Evolutionary conservation across 2,329 filamentous ascomycete species (phyloP).

Genomic region (Cercospora beticola): DNA sequence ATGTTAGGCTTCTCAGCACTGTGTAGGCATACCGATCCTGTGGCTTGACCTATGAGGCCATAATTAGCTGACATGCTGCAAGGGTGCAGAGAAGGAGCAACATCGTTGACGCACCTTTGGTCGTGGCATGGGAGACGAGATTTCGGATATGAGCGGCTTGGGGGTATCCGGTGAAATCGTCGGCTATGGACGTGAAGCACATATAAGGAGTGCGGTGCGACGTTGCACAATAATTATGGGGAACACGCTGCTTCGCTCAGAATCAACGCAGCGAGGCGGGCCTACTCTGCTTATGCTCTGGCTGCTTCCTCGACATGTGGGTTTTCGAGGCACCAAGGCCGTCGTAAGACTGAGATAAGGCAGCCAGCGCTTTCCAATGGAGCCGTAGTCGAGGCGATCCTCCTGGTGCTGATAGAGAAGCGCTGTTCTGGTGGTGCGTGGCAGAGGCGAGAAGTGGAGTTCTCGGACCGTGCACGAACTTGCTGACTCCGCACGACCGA

Average conservation of each 20-base stretch:
- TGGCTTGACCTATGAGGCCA: constrained; percentile 16
- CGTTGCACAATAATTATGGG: constrained; percentile 8
- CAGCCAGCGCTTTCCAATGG: neutral
- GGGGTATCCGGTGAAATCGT: neutral
- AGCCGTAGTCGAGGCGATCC: neutral
- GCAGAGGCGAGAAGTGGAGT: neutral
- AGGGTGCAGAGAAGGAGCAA: neutral
- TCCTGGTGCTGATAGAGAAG: neutral
- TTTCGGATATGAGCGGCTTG: constrained; percentile 17
- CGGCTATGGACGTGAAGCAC: constrained; percentile 13
- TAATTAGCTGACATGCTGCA: constrained; percentile 8
- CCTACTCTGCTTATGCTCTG: neutral
- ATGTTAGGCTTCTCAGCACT: neutral
- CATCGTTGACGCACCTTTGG: constrained; percentile 24
- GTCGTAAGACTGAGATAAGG: neutral
- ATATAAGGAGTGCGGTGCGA: constrained; percentile 8
- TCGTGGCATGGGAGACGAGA: constrained; percentile 20
- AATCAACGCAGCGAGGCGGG: neutral
- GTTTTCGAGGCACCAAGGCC: neutral
- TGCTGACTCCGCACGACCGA: constrained; percentile 10
- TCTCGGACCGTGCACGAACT: constrained; percentile 8
- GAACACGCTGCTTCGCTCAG: neutral
- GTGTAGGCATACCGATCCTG: constrained; percentile 15
- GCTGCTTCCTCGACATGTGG: neutral
- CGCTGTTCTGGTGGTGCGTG: neutral